phyloP scores from a whole-genome alignment of 2,329 filamentous ascomycete genomes.

The Thelonectria blattea region DNA sequence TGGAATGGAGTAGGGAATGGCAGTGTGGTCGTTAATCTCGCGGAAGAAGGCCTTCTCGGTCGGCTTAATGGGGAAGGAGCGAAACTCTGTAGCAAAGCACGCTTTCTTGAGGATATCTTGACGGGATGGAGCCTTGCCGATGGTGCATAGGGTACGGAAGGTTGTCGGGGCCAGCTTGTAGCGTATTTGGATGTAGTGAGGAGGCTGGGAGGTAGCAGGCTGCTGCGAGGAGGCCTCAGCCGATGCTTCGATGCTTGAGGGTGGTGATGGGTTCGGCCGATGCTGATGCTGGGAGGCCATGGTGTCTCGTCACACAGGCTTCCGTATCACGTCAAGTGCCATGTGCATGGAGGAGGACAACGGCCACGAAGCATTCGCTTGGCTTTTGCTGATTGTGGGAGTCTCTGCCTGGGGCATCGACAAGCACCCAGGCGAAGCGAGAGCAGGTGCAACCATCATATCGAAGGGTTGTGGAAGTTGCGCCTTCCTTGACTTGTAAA shows the following conservation, averaged over 20 bases:
- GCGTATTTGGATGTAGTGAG: constrained; percentile 42
- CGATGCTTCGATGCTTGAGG: not conserved
- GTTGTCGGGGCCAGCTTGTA: constrained; percentile 44
- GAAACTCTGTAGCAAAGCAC: constrained; percentile 47
- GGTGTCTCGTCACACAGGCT: not conserved
- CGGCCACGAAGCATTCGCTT: not conserved
- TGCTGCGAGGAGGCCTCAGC: not conserved
- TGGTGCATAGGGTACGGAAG: constrained; percentile 39
- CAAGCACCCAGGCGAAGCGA: not conserved
- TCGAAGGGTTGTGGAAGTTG: not conserved
- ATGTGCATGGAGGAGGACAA: not conserved
- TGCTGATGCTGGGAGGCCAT: constrained; percentile 1
- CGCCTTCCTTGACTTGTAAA: not conserved
- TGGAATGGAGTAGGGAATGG: constrained; percentile 46
- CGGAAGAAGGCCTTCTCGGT: constrained; percentile 45
- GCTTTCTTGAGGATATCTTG: constrained; percentile 46
- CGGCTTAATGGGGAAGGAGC: constrained; percentile 45
- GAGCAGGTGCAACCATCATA: not conserved
- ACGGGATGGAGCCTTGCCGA: constrained; percentile 38
- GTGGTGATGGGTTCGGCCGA: not conserved
- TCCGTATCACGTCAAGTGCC: not conserved
- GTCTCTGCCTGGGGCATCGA: constrained; percentile 10
- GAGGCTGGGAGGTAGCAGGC: not conserved
- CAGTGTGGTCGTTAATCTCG: constrained; percentile 46
- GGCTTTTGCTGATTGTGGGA: not conserved